A percentile compares a stretch with the other conserved stretches of the same genome.
Evolutionary conservation across 2,329 filamentous ascomycete species (phyloP).

Genomic region (Escovopsis weberi): DNA sequence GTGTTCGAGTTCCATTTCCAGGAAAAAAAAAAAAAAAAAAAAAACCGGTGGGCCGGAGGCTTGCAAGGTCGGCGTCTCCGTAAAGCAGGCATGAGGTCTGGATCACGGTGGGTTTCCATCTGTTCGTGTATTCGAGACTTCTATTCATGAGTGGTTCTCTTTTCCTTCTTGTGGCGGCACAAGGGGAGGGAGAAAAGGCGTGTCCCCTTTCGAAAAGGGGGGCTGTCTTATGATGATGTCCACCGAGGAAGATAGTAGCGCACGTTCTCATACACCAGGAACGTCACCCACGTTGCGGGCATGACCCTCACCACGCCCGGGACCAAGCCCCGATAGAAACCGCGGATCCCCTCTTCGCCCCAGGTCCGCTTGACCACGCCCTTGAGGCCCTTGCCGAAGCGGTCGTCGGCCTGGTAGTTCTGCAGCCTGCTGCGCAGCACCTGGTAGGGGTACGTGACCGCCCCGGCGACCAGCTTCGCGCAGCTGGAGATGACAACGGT

Average conservation of each 20-base stretch:
- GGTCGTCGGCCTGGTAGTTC: constrained; percentile 65
- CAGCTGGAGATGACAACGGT: constrained; percentile 67
- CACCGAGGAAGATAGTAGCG: constrained; percentile 51
- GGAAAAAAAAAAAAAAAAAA: too few relatives aligned
- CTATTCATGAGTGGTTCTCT: too few relatives aligned
- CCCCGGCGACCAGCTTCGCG: constrained; percentile 80
- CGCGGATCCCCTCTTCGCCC: constrained; percentile 60
- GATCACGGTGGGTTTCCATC: too few relatives aligned
- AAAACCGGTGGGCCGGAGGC: too few relatives aligned
- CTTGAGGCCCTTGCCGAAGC: constrained; percentile 53
- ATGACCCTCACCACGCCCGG: constrained; percentile 84
- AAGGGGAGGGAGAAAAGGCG: too few relatives aligned
- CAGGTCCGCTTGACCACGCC: constrained; percentile 66
- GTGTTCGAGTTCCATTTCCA: too few relatives aligned
- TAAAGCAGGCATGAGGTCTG: too few relatives aligned
- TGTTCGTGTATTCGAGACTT: too few relatives aligned
- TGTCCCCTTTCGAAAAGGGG: background rate
- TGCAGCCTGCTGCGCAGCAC: constrained; percentile 80
- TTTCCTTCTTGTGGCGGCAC: too few relatives aligned
- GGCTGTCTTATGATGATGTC: constrained; percentile 10
- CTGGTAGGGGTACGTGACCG: constrained; percentile 87
- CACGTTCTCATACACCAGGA: constrained; percentile 91
- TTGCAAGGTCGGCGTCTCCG: too few relatives aligned
- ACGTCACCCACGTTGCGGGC: constrained; percentile 91
- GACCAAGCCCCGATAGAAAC: constrained; percentile 84